Conservation (phyloP, 805 yeast species). For the Kodamaea restingae region DNA sequence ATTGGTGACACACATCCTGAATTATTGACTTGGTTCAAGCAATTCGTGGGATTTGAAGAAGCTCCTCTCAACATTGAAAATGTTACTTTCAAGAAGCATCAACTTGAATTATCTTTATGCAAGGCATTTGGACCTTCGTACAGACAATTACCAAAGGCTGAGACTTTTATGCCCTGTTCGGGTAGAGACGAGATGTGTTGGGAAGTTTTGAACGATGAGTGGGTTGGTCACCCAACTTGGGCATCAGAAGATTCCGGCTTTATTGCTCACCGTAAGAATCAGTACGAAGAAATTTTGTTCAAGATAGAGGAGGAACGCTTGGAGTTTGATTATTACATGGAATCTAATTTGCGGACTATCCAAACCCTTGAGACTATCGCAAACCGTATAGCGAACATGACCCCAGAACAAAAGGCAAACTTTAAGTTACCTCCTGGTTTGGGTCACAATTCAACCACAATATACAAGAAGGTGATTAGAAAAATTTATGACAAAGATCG, state of each 20-base stretch:
- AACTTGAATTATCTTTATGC: conserved; percentile 82
- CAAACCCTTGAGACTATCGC: conserved; percentile 95
- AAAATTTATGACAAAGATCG: conserved; percentile 91
- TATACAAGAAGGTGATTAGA: conserved; percentile 88
- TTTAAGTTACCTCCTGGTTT: conserved; percentile 90
- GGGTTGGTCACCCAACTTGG: conserved; percentile 99
- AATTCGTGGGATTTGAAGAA: conserved; percentile 84
- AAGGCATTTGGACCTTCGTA: conserved; percentile 95
- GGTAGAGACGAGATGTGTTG: conserved; percentile 99
- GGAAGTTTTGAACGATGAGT: conserved; percentile 97
- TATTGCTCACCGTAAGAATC: conserved; percentile 97
- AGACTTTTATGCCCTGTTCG: conserved; percentile 94
- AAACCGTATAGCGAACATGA: conserved; percentile 88
- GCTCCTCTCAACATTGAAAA: conserved; percentile 85
- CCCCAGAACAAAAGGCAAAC: conserved; percentile 77
- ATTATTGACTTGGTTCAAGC: conserved; percentile 84
- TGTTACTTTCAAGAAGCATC: conserved; percentile 84
- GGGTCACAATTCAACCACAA: conserved; percentile 87
- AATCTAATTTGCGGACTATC: conserved; percentile 88
- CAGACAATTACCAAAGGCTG: conserved; percentile 86
- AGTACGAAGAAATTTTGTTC: conserved; percentile 92
- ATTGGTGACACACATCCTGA: conserved; percentile 74
- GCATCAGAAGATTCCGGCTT: conserved; percentile 99
- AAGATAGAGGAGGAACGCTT: conserved; percentile 98
- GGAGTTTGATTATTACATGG: conserved; percentile 95